Base-by-base conservation (phyloP, 2,329 filamentous ascomycete genomes). In the Talaromyces amestolkiae region DNA sequence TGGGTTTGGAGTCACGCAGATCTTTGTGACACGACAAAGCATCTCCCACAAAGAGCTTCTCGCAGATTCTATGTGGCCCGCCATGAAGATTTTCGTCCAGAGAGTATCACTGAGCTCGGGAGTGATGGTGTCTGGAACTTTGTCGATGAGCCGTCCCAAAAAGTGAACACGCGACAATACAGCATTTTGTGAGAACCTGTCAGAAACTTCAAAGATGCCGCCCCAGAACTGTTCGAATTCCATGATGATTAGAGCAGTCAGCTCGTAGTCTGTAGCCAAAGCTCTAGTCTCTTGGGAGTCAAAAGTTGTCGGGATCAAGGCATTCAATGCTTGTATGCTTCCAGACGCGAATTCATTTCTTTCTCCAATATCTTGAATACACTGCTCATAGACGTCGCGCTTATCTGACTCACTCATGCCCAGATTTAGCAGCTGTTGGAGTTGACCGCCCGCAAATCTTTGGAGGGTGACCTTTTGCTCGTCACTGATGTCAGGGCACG, bases 11-110 rank as follows among this genome's bases (percentile, higher is more conserved):
- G 74, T 72, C 22, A 67, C 61, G 64, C 72, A 73, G 59, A 70
- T 70, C 24, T 68, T 69, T n/a, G 73, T 70, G 22, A 74, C 71
- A 41, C 67, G 72, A 69, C 74, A 86, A 84, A 94, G 77, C 65
- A 89, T 84, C 31, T 85, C 80, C 93, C 93, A 96, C 0, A 88
- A 89, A 15, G 83, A 79, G 66, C 86, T 84, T 63, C 91, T 84
- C 66, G 91, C 87, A 9, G 85, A 82, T 3, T 83, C 78, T 3
- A 87, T 78, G 3, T 88, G 86, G 45, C 82, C 78, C 4, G 84
- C 81, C 13, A 92, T 90, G 58, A 96, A 87, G 31, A 95, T 81
- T 45, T 89, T 81, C 65, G 89, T 82, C 91, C 92, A 96, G 1
- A 96, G 82, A 13, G 81, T 81, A 49, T 82, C 79, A 17, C 89